Conservation (phyloP, 305 asterid species). For the Solanum chacoense region DNA sequence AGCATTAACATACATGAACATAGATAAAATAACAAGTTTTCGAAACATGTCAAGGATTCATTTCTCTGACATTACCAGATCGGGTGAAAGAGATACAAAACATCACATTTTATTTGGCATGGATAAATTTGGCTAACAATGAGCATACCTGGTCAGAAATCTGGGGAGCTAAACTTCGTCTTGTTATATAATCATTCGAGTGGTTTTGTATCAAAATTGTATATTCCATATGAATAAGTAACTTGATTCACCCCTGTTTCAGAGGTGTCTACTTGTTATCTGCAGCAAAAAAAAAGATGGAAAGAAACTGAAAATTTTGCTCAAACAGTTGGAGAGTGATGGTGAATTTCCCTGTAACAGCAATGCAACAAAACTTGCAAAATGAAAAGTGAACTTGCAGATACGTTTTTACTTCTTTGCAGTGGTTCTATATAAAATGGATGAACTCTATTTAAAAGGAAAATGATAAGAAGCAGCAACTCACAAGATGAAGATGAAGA, state of each 20-base stretch:
- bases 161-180: not conserved
- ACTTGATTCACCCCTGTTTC: not conserved
- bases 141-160: not conserved
- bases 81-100: not conserved
- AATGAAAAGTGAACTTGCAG: not conserved
- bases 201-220: not conserved
- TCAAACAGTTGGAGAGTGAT: not conserved
- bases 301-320: not conserved
- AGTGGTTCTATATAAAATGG: not conserved
- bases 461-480: not conserved
- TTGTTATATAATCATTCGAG: not conserved
- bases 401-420: not conserved
- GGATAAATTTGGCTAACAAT: not conserved
- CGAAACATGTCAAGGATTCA: not conserved
- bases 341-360: not conserved
- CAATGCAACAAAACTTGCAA: not conserved
- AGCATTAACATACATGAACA: not conserved
- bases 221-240: not conserved
- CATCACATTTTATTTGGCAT: not conserved
- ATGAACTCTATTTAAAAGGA: not conserved
- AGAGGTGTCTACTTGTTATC: not conserved
- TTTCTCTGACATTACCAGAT: not conserved
- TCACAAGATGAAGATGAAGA: slow-evolving; percentile 40
- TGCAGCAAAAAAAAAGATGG: not conserved
- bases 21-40: not conserved